A percentile compares a stretch with the other conserved stretches of the same genome.
These are phyloP conservation scores for Coemansia sp. DNA, from an alignment of 192 early-diverging fungal genomes.

Conservation along the genomic window DNA sequence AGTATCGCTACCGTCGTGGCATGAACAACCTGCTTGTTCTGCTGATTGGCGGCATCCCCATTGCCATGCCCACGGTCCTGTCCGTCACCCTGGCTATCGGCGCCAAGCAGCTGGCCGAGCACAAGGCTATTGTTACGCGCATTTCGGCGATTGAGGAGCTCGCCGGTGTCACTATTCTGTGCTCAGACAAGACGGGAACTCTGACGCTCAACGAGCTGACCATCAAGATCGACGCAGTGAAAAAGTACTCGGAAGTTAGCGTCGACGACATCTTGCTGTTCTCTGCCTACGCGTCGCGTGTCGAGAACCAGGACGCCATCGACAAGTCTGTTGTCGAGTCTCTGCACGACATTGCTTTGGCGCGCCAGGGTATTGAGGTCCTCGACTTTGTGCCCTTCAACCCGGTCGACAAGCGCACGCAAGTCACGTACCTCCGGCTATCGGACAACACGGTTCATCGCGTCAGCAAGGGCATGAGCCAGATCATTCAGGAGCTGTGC, in stretches of 20 bases:
- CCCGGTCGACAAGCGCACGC: conserved; percentile 74
- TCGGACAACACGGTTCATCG: conserved; percentile 64
- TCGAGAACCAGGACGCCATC: conserved; percentile 77
- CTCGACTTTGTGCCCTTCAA: conserved; percentile 72
- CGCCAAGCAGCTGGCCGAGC: conserved; percentile 76
- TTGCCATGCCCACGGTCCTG: conserved; percentile 78
- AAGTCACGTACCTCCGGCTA: conserved; percentile 66
- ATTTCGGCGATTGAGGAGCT: conserved; percentile 80
- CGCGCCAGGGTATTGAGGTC: conserved; percentile 64
- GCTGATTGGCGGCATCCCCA: conserved; percentile 77
- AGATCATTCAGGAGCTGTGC: conserved; percentile 68
- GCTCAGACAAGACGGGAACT: conserved; percentile 96
- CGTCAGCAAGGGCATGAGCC: conserved; percentile 74
- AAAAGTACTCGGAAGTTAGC: conserved; percentile 62
- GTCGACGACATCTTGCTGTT: conserved; percentile 61
- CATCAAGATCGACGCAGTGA: conserved; percentile 68
- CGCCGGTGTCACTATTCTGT: conserved; percentile 79
- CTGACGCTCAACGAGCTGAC: conserved; percentile 83
- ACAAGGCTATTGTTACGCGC: conserved; percentile 78
- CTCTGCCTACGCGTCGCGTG: conserved; percentile 73
- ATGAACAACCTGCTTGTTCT: conserved; percentile 77
- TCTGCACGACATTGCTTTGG: conserved; percentile 54
- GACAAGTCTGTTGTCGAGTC: conserved; percentile 73
- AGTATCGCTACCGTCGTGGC: conserved; percentile 68
- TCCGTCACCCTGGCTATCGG: conserved; percentile 78